phyloP scores from a whole-genome alignment of 441 rosid genomes.

The Lepidium campestre region DNA sequence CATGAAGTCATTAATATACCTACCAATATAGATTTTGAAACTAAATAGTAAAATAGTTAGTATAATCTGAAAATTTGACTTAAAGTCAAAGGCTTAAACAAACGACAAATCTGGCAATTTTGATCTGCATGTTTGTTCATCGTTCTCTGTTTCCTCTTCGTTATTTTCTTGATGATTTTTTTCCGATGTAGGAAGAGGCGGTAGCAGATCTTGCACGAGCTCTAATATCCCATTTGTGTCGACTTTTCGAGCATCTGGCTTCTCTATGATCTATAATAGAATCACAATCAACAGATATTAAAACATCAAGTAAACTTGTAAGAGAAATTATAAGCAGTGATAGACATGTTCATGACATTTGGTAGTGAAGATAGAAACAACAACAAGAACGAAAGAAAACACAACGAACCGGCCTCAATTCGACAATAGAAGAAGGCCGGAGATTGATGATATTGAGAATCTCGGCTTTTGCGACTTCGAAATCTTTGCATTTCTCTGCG shows the following conservation, averaged over 20 bases:
- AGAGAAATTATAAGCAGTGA: neutral
- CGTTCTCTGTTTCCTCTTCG: constrained; percentile 18
- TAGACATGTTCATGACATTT: neutral
- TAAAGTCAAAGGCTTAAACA: no score
- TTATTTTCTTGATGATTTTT: neutral
- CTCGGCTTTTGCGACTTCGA: constrained; percentile 74
- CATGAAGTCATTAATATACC: neutral
- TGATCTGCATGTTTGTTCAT: neutral
- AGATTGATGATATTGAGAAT: constrained; percentile 65
- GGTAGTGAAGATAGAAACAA: neutral
- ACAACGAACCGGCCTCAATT: constrained; percentile 46
- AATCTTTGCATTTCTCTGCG: constrained; percentile 47
- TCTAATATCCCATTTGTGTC: constrained; percentile 14
- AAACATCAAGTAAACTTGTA: neutral
- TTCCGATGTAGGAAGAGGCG: constrained; percentile 15
- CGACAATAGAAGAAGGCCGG: constrained; percentile 50
- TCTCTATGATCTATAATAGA: constrained; percentile 25
- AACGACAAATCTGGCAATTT: neutral
- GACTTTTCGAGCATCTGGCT: neutral
- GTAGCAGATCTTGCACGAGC: constrained; percentile 26
- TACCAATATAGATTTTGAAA: no score
- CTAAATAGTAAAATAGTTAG: no score
- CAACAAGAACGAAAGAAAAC: neutral
- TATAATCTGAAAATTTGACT: no score
- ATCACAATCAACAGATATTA: neutral